Conservation (phyloP, 129 eudicot genomes). For the Erigeron canadensis region DNA sequence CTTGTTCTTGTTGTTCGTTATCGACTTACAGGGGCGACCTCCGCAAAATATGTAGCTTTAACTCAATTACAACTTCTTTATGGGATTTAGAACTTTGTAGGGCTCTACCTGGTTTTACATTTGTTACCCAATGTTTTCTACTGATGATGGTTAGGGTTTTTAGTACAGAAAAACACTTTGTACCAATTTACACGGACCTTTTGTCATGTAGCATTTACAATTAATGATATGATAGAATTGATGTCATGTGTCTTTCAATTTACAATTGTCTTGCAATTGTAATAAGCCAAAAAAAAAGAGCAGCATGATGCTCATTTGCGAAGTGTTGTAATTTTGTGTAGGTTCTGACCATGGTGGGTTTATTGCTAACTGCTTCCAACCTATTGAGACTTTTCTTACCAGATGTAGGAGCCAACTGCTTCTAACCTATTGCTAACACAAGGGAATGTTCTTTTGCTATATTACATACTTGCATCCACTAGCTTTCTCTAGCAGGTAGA, state of each 20-base stretch:
- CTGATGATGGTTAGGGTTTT: constrained; percentile 36
- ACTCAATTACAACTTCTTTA: constrained; percentile 28
- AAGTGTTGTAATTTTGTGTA: too few species aligned
- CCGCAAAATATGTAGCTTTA: constrained; percentile 29
- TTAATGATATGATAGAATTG: constrained; percentile 21
- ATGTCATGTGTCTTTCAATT: not conserved
- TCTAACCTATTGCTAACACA: too few species aligned
- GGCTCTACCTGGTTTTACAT: constrained; percentile 33
- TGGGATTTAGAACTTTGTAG: constrained; percentile 27
- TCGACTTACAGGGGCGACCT: constrained; percentile 4
- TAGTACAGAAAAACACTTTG: constrained; percentile 22
- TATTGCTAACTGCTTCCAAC: too few species aligned
- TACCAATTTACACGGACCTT: constrained; percentile 16
- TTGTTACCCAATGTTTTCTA: constrained; percentile 26
- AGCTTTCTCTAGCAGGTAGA: too few species aligned
- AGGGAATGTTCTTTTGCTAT: too few species aligned
- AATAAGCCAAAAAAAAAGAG: not conserved
- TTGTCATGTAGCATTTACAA: constrained; percentile 33
- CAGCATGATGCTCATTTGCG: too few species aligned
- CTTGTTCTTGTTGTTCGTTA: constrained; percentile 17
- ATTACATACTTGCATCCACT: too few species aligned
- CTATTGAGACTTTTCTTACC: too few species aligned
- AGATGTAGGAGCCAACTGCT: too few species aligned
- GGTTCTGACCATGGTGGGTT: too few species aligned
- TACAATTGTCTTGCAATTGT: not conserved